Evolutionary conservation across 768 basidiomycete genomes (phyloP).

Genomic region (Stropharia rugosoannulata): DNA sequence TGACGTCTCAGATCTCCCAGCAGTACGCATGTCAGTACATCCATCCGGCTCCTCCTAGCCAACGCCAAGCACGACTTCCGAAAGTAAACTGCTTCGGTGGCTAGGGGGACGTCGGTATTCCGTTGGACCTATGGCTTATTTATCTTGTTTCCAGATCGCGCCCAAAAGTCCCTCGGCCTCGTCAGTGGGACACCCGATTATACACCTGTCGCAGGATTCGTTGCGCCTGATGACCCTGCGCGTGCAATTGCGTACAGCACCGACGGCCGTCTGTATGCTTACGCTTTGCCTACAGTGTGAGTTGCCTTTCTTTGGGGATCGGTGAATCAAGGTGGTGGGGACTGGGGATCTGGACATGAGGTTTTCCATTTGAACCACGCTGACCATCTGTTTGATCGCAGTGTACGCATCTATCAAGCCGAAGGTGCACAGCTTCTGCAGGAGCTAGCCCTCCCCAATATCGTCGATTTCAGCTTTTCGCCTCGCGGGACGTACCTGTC

Average conservation of each 20-base stretch:
- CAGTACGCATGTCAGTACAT: constrained; percentile 78
- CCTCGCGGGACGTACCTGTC: constrained; percentile 92
- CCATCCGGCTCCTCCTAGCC: not conserved
- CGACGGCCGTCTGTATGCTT: constrained; percentile 87
- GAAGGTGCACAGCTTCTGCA: constrained; percentile 71
- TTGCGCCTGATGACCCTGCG: constrained; percentile 66
- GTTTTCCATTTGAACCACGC: not conserved
- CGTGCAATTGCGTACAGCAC: constrained; percentile 80
- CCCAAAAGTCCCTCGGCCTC: constrained; percentile 91
- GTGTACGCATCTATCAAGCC: constrained; percentile 77
- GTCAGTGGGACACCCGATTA: constrained; percentile 83
- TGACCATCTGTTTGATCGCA: constrained; percentile 23
- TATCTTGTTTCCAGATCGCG: constrained; percentile 62
- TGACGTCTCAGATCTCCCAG: constrained; percentile 76
- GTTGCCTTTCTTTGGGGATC: constrained; percentile 25
- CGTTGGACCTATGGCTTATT: constrained; percentile 14
- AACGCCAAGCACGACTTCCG: not conserved
- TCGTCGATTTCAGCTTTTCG: constrained; percentile 87
- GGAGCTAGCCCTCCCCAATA: constrained; percentile 72
- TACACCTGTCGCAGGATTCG: constrained; percentile 58
- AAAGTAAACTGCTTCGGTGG: constrained; percentile 1
- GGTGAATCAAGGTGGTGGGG: not conserved
- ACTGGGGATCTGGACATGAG: not conserved
- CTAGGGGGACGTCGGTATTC: constrained; percentile 13
- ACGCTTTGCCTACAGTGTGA: constrained; percentile 73